Conservation (phyloP, 768 basidiomycete genomes). For the Bullera alba region DNA sequence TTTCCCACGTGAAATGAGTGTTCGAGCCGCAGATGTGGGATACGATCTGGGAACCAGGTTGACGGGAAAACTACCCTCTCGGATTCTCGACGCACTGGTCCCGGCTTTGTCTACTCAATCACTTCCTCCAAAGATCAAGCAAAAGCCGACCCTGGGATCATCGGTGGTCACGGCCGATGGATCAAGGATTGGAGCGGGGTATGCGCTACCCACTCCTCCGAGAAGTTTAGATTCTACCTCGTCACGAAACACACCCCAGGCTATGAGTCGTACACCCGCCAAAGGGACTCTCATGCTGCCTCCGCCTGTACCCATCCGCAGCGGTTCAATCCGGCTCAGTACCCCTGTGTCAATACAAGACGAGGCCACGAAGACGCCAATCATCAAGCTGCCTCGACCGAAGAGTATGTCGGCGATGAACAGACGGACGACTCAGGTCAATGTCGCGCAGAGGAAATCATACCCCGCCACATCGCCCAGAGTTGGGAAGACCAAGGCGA, state of each 20-base stretch:
- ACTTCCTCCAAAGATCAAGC: not conserved
- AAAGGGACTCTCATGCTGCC: conserved; percentile 1
- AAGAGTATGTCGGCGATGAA: not conserved
- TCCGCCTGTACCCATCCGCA: not conserved
- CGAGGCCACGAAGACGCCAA: no score
- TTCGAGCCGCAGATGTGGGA: conserved; percentile 57
- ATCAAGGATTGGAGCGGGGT: not conserved
- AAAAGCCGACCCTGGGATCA: not conserved
- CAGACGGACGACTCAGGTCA: not conserved
- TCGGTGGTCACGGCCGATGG: not conserved
- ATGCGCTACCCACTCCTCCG: conserved; percentile 4
- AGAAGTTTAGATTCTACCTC: conserved; percentile 1
- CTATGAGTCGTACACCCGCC: not conserved
- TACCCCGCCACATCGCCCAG: not conserved
- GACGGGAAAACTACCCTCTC: not conserved
- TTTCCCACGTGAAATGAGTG: conserved; percentile 55
- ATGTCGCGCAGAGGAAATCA: not conserved
- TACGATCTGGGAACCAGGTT: not conserved
- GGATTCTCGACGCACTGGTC: not conserved
- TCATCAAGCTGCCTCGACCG: no score
- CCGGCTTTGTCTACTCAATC: not conserved
- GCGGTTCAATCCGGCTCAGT: not conserved
- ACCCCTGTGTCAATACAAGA: not conserved
- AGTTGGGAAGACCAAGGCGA: not conserved
- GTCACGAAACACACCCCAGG: not conserved